Base-by-base conservation (phyloP, 805 yeast species). In the Cyberlindnera bimundalis region DNA sequence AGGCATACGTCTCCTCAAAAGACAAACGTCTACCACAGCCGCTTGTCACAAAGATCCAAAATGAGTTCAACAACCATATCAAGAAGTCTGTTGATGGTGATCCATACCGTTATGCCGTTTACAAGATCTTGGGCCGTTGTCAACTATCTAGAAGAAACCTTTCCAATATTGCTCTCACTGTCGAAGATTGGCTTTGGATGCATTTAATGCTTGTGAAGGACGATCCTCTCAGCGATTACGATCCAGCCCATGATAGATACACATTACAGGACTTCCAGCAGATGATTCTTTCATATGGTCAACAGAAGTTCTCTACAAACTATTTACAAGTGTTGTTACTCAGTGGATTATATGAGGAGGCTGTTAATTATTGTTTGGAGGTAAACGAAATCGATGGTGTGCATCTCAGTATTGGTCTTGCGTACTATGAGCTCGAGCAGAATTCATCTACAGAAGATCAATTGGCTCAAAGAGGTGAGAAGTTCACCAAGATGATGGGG, bases 111-210 rank as follows among this genome's bases (percentile, higher is more conserved):
- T 84, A 81, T 59, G 93, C 96, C 0, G 83, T 89, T 6, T 93
- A 87, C 67, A 91, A 93, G 63, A 73, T 93, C 19, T 74, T 91
- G 43, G 98, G 98, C n/a, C 82, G 93, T 61, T 88, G 96, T 62
- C 78, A 74, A 39, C 58, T 83, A 56, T 68, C 84, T 35, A 71
- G 81, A 61, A 79, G 79, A 61, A 67, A 76, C 47, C 66, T 90
- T 52, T 79, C 95, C 27, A 68, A 76, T 28, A 76, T 91, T 23
- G 75, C 84, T 28, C 64, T 79, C 27, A 85, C 95, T 43, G 77
- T 90, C 35, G 98, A 91, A 62, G 98, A 91, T 65, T 91, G 98
- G 98, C 62, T 91, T 36, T 91, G 99, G 99, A 78, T 85, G 58
- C 97, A 93, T 62, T 71, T 93, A 42, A 73, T 79, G 62, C 70